Base-by-base conservation (phyloP, 2,329 filamentous ascomycete species). In the Curvularia sp. region DNA sequence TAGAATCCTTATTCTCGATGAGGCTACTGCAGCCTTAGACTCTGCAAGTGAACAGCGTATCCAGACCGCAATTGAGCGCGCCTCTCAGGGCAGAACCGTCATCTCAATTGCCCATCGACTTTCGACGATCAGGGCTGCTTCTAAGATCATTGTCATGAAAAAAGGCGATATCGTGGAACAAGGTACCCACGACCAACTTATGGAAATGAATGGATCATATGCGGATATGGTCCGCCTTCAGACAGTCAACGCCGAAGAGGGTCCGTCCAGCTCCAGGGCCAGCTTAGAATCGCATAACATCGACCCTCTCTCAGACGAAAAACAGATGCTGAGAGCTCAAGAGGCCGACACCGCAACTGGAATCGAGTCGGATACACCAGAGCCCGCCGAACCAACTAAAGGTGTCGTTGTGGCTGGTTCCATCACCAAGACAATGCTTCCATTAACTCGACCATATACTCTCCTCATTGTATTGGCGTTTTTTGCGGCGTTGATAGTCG, bases 11-110 rank as follows among this genome's bases (percentile, higher is more conserved):
- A 79, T 89, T 10, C 77, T 88, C 2, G 87, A 89, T 43, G 86
- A 89, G 67, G 86, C 86, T 2, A 89, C 86, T 1, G 82, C 85
- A 0, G 81, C 86, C 1, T 78, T 89, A 0, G 86, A 89, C 67
- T 86, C 85, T 13, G 80, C 80, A 2, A 86, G 81, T 46, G 86
- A 88, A 66, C 78, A 78, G 43, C 78, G 81, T 4, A 86, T 88
- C 42, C 82, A 86, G 65, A 63, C 60, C 41, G 74, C 76, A 52
- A 74, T 78, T 23, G 74, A 76, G 18, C 66, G 65, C 18, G 72
- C 71, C 15, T 72, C 73, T 4, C 46, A 66, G 21, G 74, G 74
- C 5, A 64, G 76, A 9, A 79, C 77, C 1, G 70, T 77, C 5
- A 72, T 79, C 19, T 71, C 74, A 0, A 78, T 79, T 15, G 77